Conservation (phyloP, 495 filamentous ascomycete species). For the Durotheca rogersii region DNA sequence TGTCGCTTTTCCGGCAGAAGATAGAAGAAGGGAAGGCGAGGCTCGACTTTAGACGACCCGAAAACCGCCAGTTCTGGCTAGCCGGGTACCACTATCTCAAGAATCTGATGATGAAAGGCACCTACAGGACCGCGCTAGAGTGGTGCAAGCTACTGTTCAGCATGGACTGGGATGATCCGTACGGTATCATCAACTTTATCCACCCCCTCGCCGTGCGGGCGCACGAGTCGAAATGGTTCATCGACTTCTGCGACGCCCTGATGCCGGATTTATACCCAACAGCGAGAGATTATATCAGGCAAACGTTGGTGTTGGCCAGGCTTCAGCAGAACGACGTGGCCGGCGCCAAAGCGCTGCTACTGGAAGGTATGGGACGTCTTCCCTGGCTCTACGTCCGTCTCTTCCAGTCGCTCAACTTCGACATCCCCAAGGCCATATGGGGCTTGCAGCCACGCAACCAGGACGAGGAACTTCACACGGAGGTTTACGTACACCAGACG, state of each 20-base stretch:
- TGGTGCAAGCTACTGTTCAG: slow-evolving; percentile 85
- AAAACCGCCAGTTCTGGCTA: slow-evolving; percentile 92
- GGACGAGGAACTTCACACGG: slow-evolving; percentile 70
- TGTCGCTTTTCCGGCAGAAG: slow-evolving; percentile 72
- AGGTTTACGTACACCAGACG: slow-evolving; percentile 74
- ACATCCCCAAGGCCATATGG: slow-evolving; percentile 78
- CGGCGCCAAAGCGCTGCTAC: slow-evolving; percentile 62
- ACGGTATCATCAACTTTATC: slow-evolving; percentile 72
- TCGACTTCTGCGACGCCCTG: slow-evolving; percentile 66
- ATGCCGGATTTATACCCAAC: slow-evolving; percentile 42
- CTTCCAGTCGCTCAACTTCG: slow-evolving; percentile 72
- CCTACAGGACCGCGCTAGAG: slow-evolving; percentile 87
- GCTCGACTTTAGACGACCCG: slow-evolving; percentile 72
- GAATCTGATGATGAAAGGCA: slow-evolving; percentile 84
- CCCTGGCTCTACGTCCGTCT: slow-evolving; percentile 82
- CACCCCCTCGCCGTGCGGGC: slow-evolving; percentile 83
- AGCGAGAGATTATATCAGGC: slow-evolving; percentile 58
- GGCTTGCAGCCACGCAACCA: slow-evolving; percentile 66
- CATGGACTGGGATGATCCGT: slow-evolving; percentile 79
- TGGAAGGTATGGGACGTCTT: slow-evolving; percentile 63
- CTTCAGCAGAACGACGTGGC: slow-evolving; percentile 65
- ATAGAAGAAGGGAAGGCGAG: slow-evolving; percentile 77
- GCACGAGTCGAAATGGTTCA: slow-evolving; percentile 70
- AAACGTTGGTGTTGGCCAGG: slow-evolving; percentile 72
- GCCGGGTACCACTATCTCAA: slow-evolving; percentile 84